Conservation (phyloP, 2,329 filamentous ascomycete genomes). For the Penicillium sp. region DNA sequence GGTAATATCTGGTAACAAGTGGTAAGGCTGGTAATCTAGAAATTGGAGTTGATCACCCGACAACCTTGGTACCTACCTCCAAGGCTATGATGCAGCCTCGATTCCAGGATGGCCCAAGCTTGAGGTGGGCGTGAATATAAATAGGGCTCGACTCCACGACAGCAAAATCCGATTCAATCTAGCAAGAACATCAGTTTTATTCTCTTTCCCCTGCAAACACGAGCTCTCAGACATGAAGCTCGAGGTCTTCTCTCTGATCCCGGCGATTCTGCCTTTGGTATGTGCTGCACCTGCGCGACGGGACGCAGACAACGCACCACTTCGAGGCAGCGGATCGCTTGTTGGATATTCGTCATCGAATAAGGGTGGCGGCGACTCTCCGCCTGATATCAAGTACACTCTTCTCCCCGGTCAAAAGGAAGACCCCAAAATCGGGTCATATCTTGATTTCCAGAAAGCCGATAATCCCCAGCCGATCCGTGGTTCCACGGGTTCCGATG, state of each 20-base stretch:
- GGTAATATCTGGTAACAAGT: no score
- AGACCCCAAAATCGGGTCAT: constrained; percentile 53
- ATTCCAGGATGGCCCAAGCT: not conserved
- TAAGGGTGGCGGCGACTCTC: constrained; percentile 36
- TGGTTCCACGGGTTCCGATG: constrained; percentile 52
- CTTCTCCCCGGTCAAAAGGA: constrained; percentile 56
- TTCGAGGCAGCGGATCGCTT: constrained; percentile 34
- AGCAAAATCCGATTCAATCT: not conserved
- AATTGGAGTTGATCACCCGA: no score
- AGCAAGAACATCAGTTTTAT: not conserved
- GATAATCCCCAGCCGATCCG: constrained; percentile 59
- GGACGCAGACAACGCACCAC: constrained; percentile 24
- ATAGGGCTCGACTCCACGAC: not conserved
- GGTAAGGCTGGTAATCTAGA: no score
- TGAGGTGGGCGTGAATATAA: not conserved
- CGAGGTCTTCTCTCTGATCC: constrained; percentile 5
- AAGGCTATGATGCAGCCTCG: no score
- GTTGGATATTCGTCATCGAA: constrained; percentile 45
- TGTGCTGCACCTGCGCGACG: constrained; percentile 26
- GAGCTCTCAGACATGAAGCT: constrained; percentile 14
- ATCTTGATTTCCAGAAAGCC: constrained; percentile 56
- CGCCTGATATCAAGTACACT: constrained; percentile 41
- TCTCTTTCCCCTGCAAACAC: no score
- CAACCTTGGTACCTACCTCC: no score
- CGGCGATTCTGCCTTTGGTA: constrained; percentile 13